These are phyloP conservation scores for Leccinum variicolor DNA, from an alignment of 768 basidiomycete genomes.

Conservation along the genomic window DNA sequence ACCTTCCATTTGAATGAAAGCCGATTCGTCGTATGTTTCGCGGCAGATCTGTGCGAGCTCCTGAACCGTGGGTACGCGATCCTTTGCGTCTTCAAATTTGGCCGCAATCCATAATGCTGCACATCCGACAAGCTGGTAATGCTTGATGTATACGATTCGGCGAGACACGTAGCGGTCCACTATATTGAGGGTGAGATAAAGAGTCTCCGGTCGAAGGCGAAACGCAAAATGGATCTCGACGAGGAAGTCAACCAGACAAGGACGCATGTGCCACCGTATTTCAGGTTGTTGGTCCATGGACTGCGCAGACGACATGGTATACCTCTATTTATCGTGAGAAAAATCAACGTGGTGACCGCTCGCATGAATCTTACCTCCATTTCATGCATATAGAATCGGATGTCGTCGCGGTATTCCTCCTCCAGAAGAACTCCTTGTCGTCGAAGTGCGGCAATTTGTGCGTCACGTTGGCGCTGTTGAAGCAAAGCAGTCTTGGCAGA, in stretches of 20 bases:
- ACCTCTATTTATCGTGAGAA: slow-evolving; percentile 45
- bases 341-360: slow-evolving; percentile 7
- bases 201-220: slow-evolving; percentile 95
- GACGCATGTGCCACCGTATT: slow-evolving; percentile 99
- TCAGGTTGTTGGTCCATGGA: slow-evolving; percentile 99
- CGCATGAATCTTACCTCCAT: slow-evolving; percentile 81
- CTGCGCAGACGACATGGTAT: slow-evolving; percentile 86
- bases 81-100: slow-evolving; percentile 99
- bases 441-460: slow-evolving; percentile 65
- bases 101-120: slow-evolving; percentile 99
- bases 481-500: slow-evolving; percentile 57
- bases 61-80: slow-evolving; percentile 93
- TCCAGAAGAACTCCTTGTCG: slow-evolving; percentile 79
- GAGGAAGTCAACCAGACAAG: slow-evolving; percentile 96
- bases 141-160: slow-evolving; percentile 97
- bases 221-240: slow-evolving; percentile 99
- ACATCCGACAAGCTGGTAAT: slow-evolving; percentile 98
- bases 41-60: slow-evolving; percentile 95
- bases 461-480: slow-evolving; percentile 66
- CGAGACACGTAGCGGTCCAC: slow-evolving; percentile 99
- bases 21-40: slow-evolving; percentile 94
- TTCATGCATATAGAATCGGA: slow-evolving; percentile 90
- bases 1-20: slow-evolving; percentile 99
- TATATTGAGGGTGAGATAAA: slow-evolving; percentile 98
- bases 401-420: slow-evolving; percentile 94